Evolutionary conservation across 441 rosid genomes (phyloP), one percentile per base, ranked within the genome.

Genomic region (Syzygium malaccense): DNA sequence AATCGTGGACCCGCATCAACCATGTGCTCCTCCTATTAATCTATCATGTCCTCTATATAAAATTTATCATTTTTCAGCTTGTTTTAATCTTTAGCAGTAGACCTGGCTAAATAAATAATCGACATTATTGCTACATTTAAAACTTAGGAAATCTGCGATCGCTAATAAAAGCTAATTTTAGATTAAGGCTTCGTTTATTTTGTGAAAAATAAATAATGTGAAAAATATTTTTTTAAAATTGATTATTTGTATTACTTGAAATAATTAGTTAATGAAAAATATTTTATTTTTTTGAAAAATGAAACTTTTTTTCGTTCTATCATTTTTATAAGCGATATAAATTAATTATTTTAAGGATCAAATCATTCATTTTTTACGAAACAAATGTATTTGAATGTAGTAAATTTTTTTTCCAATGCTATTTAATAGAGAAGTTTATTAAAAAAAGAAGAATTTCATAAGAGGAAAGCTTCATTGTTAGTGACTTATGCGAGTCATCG

Each of bases 281-380:
- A 1, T 37, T 11, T 75, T 4, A 71, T 41, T 71, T 33, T 33
- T 0, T 20, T 10, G 15, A 33, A 20, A 0, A 0, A 12, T 20
- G 3, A 41, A 66, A 2, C 1, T 10, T 68, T 37, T 37, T 71
- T 71, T 20, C 14, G 0, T 20, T 71, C 28, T 3, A 23, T 37
- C 5, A 37, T 23, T 37, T 71, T 20, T 37, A 33, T 6, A 37
- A 37, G 83, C 3, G 1, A 71, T 20, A 3, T 2, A 37, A 19
- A 20, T 1, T 0, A 10, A 71, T 41, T 37, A 41, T 19, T 68
- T 37, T 14, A 5, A 0, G 1, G 2, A 37, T 37, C 8, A 6
- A 75, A 19, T 71, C 8, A 71, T 75, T 37, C 0, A 5, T 20
- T 11, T 37, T 20, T 23, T 0, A 0, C 0, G 5, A 41, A 75